phyloP scores from a whole-genome alignment of 1,284 basidiomycete genomes.

The Mycena sp. region DNA sequence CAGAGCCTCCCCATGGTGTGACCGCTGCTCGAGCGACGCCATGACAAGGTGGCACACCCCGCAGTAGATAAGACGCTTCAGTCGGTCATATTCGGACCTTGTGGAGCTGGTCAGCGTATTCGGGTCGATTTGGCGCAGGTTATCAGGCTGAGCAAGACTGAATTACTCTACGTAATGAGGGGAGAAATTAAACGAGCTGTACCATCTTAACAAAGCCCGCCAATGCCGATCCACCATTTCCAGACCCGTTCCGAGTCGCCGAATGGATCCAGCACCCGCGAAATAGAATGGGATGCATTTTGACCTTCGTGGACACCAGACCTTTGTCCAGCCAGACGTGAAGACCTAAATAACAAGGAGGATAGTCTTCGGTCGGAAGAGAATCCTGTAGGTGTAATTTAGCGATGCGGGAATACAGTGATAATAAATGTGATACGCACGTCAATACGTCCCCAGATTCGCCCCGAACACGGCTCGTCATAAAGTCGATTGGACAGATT shows the following conservation, averaged over 20 bases:
- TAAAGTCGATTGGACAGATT: constrained; percentile 29
- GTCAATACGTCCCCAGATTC: constrained; percentile 38
- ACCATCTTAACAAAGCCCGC: constrained; percentile 42
- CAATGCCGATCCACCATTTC: constrained; percentile 42
- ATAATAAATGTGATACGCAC: constrained; percentile 28
- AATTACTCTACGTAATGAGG: constrained; percentile 1
- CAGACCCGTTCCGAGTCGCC: constrained; percentile 42
- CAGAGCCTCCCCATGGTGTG: constrained; percentile 36
- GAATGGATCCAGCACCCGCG: constrained; percentile 38
- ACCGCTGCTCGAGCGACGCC: constrained; percentile 26
- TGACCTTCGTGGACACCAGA: constrained; percentile 37
- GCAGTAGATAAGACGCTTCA: constrained; percentile 41
- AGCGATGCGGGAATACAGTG: constrained; percentile 6
- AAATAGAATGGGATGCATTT: constrained; percentile 41
- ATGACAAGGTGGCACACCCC: constrained; percentile 35
- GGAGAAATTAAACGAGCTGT: constrained; percentile 16
- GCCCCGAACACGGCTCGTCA: constrained; percentile 40
- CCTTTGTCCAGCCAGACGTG: constrained; percentile 46
- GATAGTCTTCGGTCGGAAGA: constrained; percentile 16
- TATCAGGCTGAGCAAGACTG: constrained; percentile 30
- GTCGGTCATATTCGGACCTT: constrained; percentile 35
- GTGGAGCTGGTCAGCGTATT: constrained; percentile 17
- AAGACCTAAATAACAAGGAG: constrained; percentile 38
- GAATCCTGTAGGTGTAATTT: constrained; percentile 4
- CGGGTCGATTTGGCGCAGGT: constrained; percentile 30